phyloP scores from a whole-genome alignment of 441 rosid species.

The Metrosideros polymorpha region DNA sequence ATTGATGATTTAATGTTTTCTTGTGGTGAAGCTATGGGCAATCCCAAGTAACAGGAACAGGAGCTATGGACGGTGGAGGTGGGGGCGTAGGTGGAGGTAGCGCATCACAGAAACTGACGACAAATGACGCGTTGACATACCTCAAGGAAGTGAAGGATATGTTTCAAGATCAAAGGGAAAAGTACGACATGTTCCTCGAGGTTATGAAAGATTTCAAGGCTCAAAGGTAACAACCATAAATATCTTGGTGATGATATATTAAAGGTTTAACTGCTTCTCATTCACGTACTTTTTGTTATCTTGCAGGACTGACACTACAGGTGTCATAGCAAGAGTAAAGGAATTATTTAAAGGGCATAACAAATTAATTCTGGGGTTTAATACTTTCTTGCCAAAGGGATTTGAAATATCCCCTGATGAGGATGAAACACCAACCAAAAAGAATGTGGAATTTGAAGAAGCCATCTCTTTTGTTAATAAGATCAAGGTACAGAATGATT shows the following conservation, averaged over 20 bases:
- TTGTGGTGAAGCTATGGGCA: slow-evolving; percentile 49
- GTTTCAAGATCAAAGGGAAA: slow-evolving; percentile 91
- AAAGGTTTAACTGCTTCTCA: neutral
- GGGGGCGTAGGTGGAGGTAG: slow-evolving; percentile 16
- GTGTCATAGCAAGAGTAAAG: slow-evolving; percentile 92
- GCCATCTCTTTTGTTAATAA: slow-evolving; percentile 95
- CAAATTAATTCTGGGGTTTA: slow-evolving; percentile 83
- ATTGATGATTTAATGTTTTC: neutral
- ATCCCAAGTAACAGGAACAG: slow-evolving; percentile 29
- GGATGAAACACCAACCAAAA: slow-evolving; percentile 71
- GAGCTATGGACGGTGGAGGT: slow-evolving; percentile 16
- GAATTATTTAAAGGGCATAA: slow-evolving; percentile 90
- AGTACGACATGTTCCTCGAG: slow-evolving; percentile 83
- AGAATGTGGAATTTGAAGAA: slow-evolving; percentile 88
- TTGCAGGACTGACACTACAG: slow-evolving; percentile 85
- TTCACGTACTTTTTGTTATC: neutral
- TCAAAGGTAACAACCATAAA: slow-evolving; percentile 39
- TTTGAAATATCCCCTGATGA: slow-evolving; percentile 81
- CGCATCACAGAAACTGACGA: slow-evolving; percentile 65
- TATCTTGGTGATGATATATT: neutral
- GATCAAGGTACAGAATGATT: slow-evolving; percentile 54
- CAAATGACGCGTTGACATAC: slow-evolving; percentile 82
- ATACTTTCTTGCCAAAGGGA: slow-evolving; percentile 93
- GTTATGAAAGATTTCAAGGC: slow-evolving; percentile 99
- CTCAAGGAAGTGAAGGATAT: slow-evolving; percentile 90